phyloP scores from a whole-genome alignment of 2,329 filamentous ascomycete genomes.

The Cladophialophora immunda region DNA sequence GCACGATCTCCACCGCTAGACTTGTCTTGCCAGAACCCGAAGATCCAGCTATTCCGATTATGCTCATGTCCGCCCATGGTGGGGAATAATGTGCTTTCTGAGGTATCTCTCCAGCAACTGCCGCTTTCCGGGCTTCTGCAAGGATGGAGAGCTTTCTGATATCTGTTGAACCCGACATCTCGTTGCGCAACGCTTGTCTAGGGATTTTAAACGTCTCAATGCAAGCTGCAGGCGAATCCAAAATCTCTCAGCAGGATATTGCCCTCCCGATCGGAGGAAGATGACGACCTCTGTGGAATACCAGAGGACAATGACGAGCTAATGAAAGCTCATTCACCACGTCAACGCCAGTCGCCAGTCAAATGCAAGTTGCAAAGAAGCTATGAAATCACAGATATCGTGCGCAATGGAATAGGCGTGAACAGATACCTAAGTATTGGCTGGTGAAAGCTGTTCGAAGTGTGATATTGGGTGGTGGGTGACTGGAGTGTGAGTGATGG shows the following conservation, averaged over 20 bases:
- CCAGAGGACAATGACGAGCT: not conserved
- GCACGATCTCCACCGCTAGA: constrained; percentile 88
- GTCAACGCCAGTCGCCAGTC: constrained; percentile 10
- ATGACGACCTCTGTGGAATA: not conserved
- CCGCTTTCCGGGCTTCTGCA: constrained; percentile 18
- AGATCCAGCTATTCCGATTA: constrained; percentile 94
- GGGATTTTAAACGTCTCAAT: not conserved
- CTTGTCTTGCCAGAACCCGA: constrained; percentile 97
- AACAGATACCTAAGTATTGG: not conserved
- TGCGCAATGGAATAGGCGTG: not conserved
- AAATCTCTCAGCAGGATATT: not conserved
- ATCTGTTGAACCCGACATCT: constrained; percentile 9
- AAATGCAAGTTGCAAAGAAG: not conserved
- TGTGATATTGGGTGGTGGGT: not conserved
- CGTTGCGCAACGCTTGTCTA: not conserved
- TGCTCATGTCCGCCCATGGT: constrained; percentile 94
- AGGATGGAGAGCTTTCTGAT: constrained; percentile 24
- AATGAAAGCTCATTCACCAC: not conserved
- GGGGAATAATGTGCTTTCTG: constrained; percentile 79
- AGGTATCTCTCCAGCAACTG: constrained; percentile 18
- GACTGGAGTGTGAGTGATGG: not conserved
- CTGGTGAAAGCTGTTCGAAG: not conserved
- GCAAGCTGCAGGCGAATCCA: not conserved
- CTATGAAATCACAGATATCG: not conserved
- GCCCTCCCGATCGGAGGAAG: not conserved